Percentiles rank a stretch among this genome's conserved stretches.
These are phyloP conservation scores for Cutaneotrichosporon cavernicola DNA, from an alignment of 1,284 basidiomycete genomes.

Conservation along the genomic window DNA sequence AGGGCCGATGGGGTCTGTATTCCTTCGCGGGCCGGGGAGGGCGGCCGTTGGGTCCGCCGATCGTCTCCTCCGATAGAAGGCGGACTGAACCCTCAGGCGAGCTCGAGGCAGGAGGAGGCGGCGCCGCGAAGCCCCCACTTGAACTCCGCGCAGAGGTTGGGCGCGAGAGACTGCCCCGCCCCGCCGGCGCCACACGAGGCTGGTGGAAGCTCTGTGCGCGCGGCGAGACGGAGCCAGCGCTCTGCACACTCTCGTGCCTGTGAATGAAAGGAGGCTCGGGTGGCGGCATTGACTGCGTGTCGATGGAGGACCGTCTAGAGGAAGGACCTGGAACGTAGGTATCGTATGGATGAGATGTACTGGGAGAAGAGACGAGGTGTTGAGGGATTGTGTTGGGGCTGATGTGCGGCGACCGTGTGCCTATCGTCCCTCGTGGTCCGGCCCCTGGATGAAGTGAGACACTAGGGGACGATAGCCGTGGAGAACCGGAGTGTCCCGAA, in stretches of 20 bases:
- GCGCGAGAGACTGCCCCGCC: constrained; percentile 20
- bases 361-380: constrained; percentile 8
- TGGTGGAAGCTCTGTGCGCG: constrained; percentile 31
- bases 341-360: constrained; percentile 8
- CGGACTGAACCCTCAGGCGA: constrained; percentile 30
- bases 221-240: constrained; percentile 44
- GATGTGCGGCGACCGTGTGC: constrained; percentile 19
- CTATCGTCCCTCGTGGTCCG: not conserved
- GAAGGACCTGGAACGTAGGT: constrained; percentile 13
- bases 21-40: not conserved
- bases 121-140: not conserved
- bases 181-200: constrained; percentile 12
- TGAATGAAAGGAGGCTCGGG: constrained; percentile 24
- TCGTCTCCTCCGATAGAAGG: constrained; percentile 24
- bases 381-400: constrained; percentile 6
- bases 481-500: constrained; percentile 10
- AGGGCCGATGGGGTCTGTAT: constrained; percentile 35
- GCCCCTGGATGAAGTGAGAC: constrained; percentile 16
- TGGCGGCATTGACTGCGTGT: constrained; percentile 35
- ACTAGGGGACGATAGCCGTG: constrained; percentile 19
- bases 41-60: not conserved
- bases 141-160: constrained; percentile 19
- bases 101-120: not conserved
- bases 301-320: constrained; percentile 21
- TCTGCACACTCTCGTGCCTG: not conserved